Percentiles rank a stretch among this genome's conserved stretches.
Conservation (phyloP, 1,284 basidiomycete genomes). For the Fomitopsis betulina region DNA sequence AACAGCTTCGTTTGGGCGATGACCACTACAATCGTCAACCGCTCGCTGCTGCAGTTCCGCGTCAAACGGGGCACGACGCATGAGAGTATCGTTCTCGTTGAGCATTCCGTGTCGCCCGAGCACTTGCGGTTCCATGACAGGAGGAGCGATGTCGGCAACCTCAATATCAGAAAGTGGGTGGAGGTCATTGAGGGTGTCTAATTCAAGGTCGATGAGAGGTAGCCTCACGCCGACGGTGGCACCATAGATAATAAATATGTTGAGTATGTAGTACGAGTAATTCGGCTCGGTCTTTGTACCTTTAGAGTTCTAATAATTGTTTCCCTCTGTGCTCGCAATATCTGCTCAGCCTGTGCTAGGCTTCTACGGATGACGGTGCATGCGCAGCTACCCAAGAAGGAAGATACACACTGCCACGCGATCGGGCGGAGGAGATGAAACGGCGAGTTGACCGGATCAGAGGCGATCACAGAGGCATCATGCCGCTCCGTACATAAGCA, state of each 20-base stretch:
- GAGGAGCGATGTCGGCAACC: neutral
- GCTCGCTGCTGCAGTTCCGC: conserved; percentile 19
- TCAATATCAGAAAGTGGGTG: neutral
- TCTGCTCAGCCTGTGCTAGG: neutral
- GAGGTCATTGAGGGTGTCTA: neutral
- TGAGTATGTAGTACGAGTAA: neutral
- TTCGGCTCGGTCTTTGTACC: neutral
- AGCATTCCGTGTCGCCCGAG: neutral
- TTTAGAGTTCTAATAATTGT: too few relatives aligned
- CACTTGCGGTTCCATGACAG: neutral
- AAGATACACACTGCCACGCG: conserved; percentile 1
- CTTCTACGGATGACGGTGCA: neutral
- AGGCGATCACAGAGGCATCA: neutral
- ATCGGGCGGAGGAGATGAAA: neutral
- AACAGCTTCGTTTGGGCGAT: conserved; percentile 25
- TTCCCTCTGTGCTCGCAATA: too few relatives aligned
- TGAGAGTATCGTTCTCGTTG: neutral
- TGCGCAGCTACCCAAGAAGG: neutral
- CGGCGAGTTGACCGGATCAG: conserved; percentile 1
- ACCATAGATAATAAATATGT: neutral
- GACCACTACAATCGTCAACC: conserved; percentile 19
- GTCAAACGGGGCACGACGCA: conserved; percentile 10
- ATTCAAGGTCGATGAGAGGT: neutral
- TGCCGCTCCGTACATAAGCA: conserved; percentile 3
- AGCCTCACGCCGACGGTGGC: neutral